These are phyloP conservation scores for Incumbomyces lentus DNA, from an alignment of 2,329 filamentous ascomycete genomes.

Conservation along the genomic window DNA sequence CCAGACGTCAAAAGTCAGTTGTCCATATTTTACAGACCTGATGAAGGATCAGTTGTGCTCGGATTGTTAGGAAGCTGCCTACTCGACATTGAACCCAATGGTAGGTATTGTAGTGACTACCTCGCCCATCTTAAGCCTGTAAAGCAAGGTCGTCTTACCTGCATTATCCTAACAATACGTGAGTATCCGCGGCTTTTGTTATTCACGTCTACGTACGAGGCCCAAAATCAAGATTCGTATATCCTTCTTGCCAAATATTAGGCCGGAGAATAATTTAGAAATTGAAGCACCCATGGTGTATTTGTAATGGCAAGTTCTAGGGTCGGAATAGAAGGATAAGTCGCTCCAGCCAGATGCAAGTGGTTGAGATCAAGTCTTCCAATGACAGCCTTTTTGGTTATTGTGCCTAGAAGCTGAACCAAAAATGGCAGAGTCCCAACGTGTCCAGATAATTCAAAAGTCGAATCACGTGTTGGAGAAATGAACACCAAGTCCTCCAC, in stretches of 20 bases:
- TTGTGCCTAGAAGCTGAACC: too few relatives aligned
- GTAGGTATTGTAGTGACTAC: conserved; percentile 98
- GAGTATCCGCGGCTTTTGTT: background rate
- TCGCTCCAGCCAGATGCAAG: too few relatives aligned
- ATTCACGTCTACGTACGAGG: conserved; percentile 52
- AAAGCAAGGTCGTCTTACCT: conserved; percentile 92
- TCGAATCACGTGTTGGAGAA: too few relatives aligned
- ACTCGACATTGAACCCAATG: conserved; percentile 96
- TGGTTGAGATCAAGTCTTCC: too few relatives aligned
- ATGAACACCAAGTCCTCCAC: too few relatives aligned
- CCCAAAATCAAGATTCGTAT: conserved; percentile 91
- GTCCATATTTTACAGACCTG: conserved; percentile 85
- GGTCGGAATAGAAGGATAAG: too few relatives aligned
- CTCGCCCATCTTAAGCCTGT: conserved; percentile 96
- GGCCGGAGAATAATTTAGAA: conserved; percentile 51
- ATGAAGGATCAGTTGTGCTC: too few relatives aligned
- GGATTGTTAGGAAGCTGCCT: background rate
- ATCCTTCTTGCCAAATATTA: conserved; percentile 91
- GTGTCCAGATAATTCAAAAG: too few relatives aligned
- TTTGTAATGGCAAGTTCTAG: too few relatives aligned
- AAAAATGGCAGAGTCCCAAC: too few relatives aligned
- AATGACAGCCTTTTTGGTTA: too few relatives aligned
- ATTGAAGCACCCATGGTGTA: conserved; percentile 46
- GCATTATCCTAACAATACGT: conserved; percentile 68
- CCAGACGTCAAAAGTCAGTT: conserved; percentile 98